Evolutionary conservation across 169 alveolate species (phyloP).

Genomic region (Amoebophrya sp.): DNA sequence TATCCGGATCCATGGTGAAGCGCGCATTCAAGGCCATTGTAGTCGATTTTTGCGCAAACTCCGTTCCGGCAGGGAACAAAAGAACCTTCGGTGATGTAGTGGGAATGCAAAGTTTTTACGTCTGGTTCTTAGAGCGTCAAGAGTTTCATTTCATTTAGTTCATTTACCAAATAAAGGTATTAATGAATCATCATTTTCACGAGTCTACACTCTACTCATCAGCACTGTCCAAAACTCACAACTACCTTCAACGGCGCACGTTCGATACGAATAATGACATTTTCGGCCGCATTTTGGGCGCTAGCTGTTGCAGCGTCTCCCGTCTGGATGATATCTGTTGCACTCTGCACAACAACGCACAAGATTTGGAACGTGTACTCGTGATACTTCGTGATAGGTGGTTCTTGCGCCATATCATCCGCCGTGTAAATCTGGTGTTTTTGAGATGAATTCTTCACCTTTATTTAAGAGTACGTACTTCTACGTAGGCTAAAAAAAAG

Average conservation of each 20-base stretch:
- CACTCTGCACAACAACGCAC: background rate
- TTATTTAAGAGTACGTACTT: too few relatives aligned
- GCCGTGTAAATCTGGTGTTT: too few relatives aligned
- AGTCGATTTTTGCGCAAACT: constrained; percentile 5
- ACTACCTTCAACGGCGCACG: background rate
- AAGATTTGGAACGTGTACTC: constrained; percentile 2
- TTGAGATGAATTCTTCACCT: too few relatives aligned
- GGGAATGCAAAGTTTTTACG: too few relatives aligned
- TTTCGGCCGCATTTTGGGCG: constrained; percentile 7
- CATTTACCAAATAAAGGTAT: too few relatives aligned
- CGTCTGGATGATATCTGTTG: background rate
- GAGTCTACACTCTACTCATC: too few relatives aligned
- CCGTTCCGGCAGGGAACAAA: background rate
- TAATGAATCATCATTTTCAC: too few relatives aligned
- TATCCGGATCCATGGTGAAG: constrained; percentile 12
- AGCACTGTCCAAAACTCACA: too few relatives aligned
- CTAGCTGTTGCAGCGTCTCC: background rate
- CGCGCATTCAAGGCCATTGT: constrained; percentile 7
- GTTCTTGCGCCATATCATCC: background rate
- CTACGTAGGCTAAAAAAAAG: too few relatives aligned
- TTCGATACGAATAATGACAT: background rate
- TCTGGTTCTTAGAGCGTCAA: too few relatives aligned
- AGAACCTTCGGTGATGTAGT: too few relatives aligned
- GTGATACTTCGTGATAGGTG: constrained; percentile 7
- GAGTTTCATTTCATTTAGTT: too few relatives aligned